phyloP scores from a whole-genome alignment of 495 filamentous ascomycete species.

The Bombardia bombarda region DNA sequence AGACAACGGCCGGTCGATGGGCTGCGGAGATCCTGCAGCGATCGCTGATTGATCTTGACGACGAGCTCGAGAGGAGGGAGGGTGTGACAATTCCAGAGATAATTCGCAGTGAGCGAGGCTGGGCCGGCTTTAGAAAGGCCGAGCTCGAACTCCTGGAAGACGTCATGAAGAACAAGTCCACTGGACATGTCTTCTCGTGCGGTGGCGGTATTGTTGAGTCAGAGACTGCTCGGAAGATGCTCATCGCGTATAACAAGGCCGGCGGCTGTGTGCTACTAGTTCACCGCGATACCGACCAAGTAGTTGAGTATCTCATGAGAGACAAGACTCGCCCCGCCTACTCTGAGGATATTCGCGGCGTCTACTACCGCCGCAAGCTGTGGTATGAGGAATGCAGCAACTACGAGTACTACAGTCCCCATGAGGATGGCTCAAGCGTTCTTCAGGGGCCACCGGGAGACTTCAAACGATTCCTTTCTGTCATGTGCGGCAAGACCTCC shows the following conservation, averaged over 20 bases:
- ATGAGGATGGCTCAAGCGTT: constrained; percentile 46
- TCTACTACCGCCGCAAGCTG: constrained; percentile 85
- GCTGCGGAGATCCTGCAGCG: constrained; percentile 65
- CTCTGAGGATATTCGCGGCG: constrained; percentile 84
- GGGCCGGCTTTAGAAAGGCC: constrained; percentile 79
- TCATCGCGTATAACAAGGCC: constrained; percentile 62
- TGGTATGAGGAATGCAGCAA: constrained; percentile 95
- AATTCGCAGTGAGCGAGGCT: constrained; percentile 63
- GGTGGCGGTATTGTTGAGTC: constrained; percentile 92
- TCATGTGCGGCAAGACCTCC: constrained; percentile 62
- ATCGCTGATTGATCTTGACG: constrained; percentile 80
- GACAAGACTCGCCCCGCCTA: constrained; percentile 93
- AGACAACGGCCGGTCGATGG: constrained; percentile 88
- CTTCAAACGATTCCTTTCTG: constrained; percentile 68
- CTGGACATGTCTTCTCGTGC: constrained; percentile 79
- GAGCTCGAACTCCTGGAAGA: constrained; percentile 70
- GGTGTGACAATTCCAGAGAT: constrained; percentile 78
- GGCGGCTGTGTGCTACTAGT: constrained; percentile 89
- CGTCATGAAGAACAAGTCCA: constrained; percentile 63
- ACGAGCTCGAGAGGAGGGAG: constrained; percentile 65
- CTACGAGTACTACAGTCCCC: constrained; percentile 81
- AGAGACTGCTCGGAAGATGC: constrained; percentile 67
- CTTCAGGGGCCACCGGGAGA: constrained; percentile 62
- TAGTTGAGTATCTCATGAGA: constrained; percentile 81
- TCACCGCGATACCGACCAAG: constrained; percentile 76